Evolutionary conservation across 352 stramenopile species (phyloP), one percentile per base, ranked within the genome.

Genomic region (Phytophthora cajani): DNA sequence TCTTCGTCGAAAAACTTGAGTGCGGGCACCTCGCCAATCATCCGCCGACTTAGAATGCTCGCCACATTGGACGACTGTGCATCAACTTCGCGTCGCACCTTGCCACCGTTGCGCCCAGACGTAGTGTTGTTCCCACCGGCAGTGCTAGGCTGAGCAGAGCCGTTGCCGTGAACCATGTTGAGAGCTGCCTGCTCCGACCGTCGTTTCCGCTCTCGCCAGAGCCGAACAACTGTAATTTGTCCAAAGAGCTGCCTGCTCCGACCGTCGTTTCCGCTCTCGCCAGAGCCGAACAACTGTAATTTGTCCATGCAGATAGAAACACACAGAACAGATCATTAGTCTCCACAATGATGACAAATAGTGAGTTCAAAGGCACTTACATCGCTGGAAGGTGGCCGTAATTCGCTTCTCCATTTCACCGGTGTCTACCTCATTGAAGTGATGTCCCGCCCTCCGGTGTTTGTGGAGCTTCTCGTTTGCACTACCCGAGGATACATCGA

Each of bases 1-100:
- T 25, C 65, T 60, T 90, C 83, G 59, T 92, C 82, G 55, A 94
- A 94, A 74, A 93, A 94, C 49, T 92, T 89, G 23, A 94, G 72
- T 5, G 87, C 87, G 0, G 84, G 87, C 17, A 94, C 84, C 32
- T 92, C 81, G 25, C 84, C 78, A 49, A 93, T 89, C 62, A 93
- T 72, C n/a, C 84, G 77, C 9, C 81, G 81, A 62, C 85, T 92
- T 68, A 94, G 64, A 46, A 94, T 93, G 19, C 84, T 85, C 9
- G 91, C 84, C 33, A 94, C 81, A 65, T 88, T 89, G 5, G 79
- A 82, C 27, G 86, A 87, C 54, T 92, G 76, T 1, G 84, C 80
- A 32, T 75, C 69, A 19, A 91, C 62, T 52, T 91, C 82, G 16
- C 77, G 84, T 9, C 82, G 76, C 10, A 89, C 36, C 49, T 91